Base-by-base conservation (phyloP, 108 stramenopile genomes). In the Fragilaria radians region DNA sequence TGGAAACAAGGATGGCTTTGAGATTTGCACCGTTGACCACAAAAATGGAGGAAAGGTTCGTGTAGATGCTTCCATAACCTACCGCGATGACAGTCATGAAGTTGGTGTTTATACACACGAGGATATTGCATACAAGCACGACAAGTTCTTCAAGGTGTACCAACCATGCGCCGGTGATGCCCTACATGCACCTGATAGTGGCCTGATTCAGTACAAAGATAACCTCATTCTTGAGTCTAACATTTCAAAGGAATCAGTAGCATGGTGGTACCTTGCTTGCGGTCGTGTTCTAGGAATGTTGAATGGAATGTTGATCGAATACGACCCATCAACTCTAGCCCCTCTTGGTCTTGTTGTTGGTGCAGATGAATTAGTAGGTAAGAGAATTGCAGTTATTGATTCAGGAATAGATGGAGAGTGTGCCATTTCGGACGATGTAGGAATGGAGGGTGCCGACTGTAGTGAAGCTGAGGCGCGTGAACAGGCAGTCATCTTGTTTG, bases 201-300 rank as follows among this genome's bases (percentile, higher is more conserved):
- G 62, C 1, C 61, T 61, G 19, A 70, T 62, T 28, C 66, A 78
- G 5, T 55, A 74, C 25, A 71, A 72, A 23, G 62, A 58, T 30
- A 24, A 42, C 34, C 31, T 62, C 3, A 57, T 63, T 52, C 46
- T 34, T 54, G 47, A 54, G 78, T 81, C 22, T 19, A 58, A 72
- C 9, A 55, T 78, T 18, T 67, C 71, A 0, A 61, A 63, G 25
- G 79, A 82, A 24, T 83, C 79, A n/a, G 66, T 75, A 2, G 83
- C 81, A 42, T 98, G 97, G 97, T 98, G 97, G 97, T 80, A 87
- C 54, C 80, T 98, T 88, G 67, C 70, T 23, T 79, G 85, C 59
- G 94, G 94, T 7, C 71, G 85, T 18, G 97, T 96, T 5, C 63
- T 98, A 31, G 97, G 97, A 5, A 69, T 94, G 61, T 90, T 86